phyloP scores from a whole-genome alignment of 2,329 filamentous ascomycete species.

The Phaeophleospora eucalypticola region DNA sequence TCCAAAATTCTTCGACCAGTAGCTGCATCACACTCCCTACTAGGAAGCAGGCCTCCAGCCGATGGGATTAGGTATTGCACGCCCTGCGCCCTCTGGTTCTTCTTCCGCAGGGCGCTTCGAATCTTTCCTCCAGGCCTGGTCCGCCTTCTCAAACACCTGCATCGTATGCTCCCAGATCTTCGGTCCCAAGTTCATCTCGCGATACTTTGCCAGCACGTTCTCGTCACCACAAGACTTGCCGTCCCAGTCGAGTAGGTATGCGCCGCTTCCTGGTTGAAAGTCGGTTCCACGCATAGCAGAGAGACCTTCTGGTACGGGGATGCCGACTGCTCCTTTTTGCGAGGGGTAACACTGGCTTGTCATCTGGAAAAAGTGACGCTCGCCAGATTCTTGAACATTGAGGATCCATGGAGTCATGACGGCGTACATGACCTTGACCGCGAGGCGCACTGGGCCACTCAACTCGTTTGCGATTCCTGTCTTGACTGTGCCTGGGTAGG shows the following conservation, averaged over 20 bases:
- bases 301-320: constrained; percentile 29
- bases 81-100: constrained; percentile 25
- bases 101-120: constrained; percentile 26
- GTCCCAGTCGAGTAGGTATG: constrained; percentile 38
- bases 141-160: constrained; percentile 30
- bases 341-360: constrained; percentile 34
- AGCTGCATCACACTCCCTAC: neutral
- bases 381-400: constrained; percentile 41
- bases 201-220: constrained; percentile 29
- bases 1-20: neutral
- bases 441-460: constrained; percentile 30
- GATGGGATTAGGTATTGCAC: constrained; percentile 26
- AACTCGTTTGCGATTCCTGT: constrained; percentile 41
- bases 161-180: constrained; percentile 37
- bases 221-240: constrained; percentile 34
- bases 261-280: constrained; percentile 32
- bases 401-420: constrained; percentile 38
- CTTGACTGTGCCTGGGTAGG: constrained; percentile 47
- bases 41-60: constrained; percentile 18
- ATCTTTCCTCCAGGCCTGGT: constrained; percentile 21
- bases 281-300: constrained; percentile 29
- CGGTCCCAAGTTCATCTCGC: constrained; percentile 29
- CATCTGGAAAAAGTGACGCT: constrained; percentile 44
- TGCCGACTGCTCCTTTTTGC: constrained; percentile 22
- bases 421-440: constrained; percentile 34